Percentiles rank a stretch among this genome's conserved stretches.
Conservation (phyloP, 768 basidiomycete genomes). For the Boletus subcaerulescens region DNA sequence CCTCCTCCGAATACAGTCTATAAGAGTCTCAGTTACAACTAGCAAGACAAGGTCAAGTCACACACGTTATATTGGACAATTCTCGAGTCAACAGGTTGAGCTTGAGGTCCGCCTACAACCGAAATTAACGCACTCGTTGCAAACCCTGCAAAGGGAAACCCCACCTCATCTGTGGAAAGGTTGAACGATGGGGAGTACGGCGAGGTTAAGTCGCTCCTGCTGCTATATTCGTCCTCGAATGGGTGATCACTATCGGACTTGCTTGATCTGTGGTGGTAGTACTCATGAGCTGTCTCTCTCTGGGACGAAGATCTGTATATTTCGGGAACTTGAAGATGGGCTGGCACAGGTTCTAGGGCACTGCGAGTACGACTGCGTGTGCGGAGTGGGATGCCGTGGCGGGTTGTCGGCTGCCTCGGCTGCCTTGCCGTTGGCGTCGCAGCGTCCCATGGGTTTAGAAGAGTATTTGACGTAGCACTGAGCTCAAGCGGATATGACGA, state of each 20-base stretch:
- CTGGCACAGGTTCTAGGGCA: conserved; percentile 28
- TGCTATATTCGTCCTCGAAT: conserved; percentile 13
- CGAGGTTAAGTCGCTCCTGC: conserved; percentile 22
- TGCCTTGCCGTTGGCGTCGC: conserved; percentile 26
- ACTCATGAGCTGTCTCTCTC: conserved; percentile 25
- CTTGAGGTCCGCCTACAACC: conserved; percentile 23
- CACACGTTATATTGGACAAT: conserved; percentile 41
- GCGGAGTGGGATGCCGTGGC: conserved; percentile 20
- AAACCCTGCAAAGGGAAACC: conserved; percentile 28
- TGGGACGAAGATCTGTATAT: conserved; percentile 46
- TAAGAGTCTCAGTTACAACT: conserved; percentile 9
- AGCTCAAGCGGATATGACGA: conserved; percentile 33
- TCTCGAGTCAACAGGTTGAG: conserved; percentile 33
- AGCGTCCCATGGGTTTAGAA: conserved; percentile 36
- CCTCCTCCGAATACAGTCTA: conserved; percentile 64
- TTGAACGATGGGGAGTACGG: conserved; percentile 35
- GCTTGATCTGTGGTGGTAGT: conserved; percentile 41
- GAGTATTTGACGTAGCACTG: conserved; percentile 17
- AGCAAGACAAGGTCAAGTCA: conserved; percentile 5
- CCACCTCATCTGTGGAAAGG: conserved; percentile 39
- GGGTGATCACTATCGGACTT: conserved; percentile 36
- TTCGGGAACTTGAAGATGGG: conserved; percentile 40
- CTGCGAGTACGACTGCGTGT: conserved; percentile 39
- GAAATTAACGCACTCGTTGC: conserved; percentile 5
- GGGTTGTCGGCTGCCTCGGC: conserved; percentile 21